Evolutionary conservation across 495 filamentous ascomycete species (phyloP), one percentile per base, ranked within the genome.

Genomic region (Pyrenopolyporus hunteri): DNA sequence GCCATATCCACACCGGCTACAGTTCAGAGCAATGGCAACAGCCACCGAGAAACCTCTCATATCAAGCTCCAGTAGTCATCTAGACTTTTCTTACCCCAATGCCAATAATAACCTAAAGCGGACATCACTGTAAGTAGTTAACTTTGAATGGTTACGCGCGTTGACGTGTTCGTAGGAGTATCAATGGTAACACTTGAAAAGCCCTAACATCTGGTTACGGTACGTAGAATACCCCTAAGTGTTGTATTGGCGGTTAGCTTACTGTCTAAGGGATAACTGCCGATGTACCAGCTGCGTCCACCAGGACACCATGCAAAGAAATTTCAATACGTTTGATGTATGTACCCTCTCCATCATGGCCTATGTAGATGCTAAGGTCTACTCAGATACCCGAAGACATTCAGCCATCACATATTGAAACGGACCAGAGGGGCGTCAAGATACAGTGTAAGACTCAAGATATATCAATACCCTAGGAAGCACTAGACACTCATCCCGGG

Each of bases 241-340:
- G 26, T 25, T 11, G 17, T 9, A 31, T 17, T 36, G 42, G 45
- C 8, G 6, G 14, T 22, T 35, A 22, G 29, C 63, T 59, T 46
- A 65, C 26, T 9, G 58, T 53, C 23, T 16, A 25, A 56, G 92
- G 64, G 92, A 96, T 50, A 89, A 92, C 66, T 96, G 92, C 67
- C 89, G 85, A 44, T 96, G 92, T 67, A 54, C 70, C 0, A 69
- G 76, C 43, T 97, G 92, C 70, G 78, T 91, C 7, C 86, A 96
- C 68, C 85, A 83, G 55, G 84, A 88, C 47, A 97, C 92, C 10
- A 84, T 74, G 69, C 92, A 97, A 72, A 80, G 90, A 26, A 81
- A 81, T 22, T 78, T 88, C 31, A 81, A 93, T 65, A 92, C 87
- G 0, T 93, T 92, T 64, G 73, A 66, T 19, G 71, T 74, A 53